Evolutionary conservation across 208 protist genomes (phyloP).

Genomic region (Acanthamoeba polyphaga): DNA sequence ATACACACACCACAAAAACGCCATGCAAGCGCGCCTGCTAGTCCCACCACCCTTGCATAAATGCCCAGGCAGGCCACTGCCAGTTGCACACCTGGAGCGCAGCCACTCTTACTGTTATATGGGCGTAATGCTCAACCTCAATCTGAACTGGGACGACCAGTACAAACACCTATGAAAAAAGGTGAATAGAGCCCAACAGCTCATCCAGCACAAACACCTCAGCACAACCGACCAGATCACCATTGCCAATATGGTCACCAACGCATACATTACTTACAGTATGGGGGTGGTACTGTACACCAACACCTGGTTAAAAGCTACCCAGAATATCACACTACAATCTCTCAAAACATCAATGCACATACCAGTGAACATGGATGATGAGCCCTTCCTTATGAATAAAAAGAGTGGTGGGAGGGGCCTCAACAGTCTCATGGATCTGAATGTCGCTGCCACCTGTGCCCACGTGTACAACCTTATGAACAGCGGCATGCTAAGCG

Average conservation of each 20-base stretch:
- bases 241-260: neutral
- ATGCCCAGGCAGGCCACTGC: too few relatives aligned
- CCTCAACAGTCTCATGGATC: too few relatives aligned
- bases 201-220: neutral
- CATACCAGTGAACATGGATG: neutral
- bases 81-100: too few relatives aligned
- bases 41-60: too few relatives aligned
- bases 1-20: too few relatives aligned
- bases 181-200: neutral
- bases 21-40: too few relatives aligned
- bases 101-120: too few relatives aligned
- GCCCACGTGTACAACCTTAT: too few relatives aligned
- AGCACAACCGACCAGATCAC: neutral
- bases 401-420: too few relatives aligned
- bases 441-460: too few relatives aligned
- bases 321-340: neutral
- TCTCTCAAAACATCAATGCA: neutral
- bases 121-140: neutral
- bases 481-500: too few relatives aligned
- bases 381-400: neutral
- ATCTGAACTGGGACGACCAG: neutral
- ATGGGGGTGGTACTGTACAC: neutral
- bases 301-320: neutral
- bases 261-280: neutral
- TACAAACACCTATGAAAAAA: neutral